Evolutionary conservation across 306 rosid species (phyloP).

Genomic region (Cicer arietinum): DNA sequence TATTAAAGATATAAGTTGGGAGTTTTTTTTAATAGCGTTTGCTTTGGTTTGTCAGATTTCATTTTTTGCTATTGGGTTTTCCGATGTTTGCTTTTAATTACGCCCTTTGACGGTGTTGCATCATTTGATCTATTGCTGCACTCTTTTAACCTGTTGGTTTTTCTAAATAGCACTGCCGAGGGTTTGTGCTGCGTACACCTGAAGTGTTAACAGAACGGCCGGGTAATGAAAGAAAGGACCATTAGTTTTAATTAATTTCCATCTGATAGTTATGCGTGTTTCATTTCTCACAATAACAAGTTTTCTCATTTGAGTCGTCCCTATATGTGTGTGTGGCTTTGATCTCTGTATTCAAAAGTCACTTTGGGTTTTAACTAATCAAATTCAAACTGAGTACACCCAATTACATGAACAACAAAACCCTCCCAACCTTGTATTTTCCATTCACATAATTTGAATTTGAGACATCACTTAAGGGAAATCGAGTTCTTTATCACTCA

Average conservation of each 20-base stretch:
- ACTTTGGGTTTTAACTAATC: conserved; percentile 2
- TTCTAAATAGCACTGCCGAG: not conserved
- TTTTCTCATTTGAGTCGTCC: not conserved
- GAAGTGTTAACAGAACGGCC: not conserved
- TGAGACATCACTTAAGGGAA: not conserved
- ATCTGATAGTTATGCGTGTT: not conserved
- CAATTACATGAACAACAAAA: not conserved
- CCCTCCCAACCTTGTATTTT: conserved; percentile 1
- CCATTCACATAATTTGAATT: not conserved
- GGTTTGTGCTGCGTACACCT: not conserved
- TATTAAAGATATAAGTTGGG: not conserved
- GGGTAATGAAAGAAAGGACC: not conserved
- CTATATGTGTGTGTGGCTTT: not conserved
- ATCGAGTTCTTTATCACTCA: not conserved
- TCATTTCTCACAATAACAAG: not conserved
- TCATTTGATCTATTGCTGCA: conserved; percentile 1
- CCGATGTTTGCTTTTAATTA: not conserved
- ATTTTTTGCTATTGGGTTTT: not conserved
- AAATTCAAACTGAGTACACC: not conserved
- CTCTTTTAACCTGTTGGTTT: not conserved
- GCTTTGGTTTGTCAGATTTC: not conserved
- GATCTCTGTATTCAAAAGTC: not conserved
- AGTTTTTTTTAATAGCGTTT: not conserved
- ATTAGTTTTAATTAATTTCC: not conserved
- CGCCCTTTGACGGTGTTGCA: not conserved